Conservation (phyloP, 1,284 basidiomycete genomes). For the Wallemia ichthyophaga region DNA sequence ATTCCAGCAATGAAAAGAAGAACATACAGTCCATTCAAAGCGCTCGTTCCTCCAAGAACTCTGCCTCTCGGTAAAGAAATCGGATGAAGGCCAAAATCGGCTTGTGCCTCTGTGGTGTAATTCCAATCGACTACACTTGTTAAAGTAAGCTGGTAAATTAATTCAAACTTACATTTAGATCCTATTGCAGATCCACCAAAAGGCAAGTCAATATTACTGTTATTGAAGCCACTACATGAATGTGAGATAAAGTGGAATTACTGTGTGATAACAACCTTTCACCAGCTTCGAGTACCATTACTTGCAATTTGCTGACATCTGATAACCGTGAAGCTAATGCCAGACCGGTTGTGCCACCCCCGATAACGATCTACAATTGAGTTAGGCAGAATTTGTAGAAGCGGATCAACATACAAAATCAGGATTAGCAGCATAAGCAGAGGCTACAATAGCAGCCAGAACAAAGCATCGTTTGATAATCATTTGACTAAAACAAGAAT, state of each 20-base stretch:
- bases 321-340: conserved; percentile 10
- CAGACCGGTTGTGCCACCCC: conserved; percentile 12
- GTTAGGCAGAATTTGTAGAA: background rate
- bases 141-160: background rate
- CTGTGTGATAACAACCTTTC: background rate
- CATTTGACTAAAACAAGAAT: background rate
- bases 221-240: background rate
- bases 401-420: background rate
- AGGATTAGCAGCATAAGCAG: background rate
- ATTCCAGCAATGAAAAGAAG: background rate
- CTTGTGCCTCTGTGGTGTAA: background rate
- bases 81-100: background rate
- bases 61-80: background rate
- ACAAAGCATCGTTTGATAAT: background rate
- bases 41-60: background rate
- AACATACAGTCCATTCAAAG: background rate
- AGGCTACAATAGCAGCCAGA: background rate
- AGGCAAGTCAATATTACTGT: background rate
- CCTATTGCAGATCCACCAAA: background rate
- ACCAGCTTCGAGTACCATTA: conserved; percentile 11
- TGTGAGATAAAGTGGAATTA: background rate
- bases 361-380: conserved; percentile 9
- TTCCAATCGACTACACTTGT: background rate
- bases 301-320: conserved; percentile 8
- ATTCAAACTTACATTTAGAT: conserved; percentile 2